phyloP scores from a whole-genome alignment of 1,284 basidiomycete genomes.

The Microstroma glucosiphilum region DNA sequence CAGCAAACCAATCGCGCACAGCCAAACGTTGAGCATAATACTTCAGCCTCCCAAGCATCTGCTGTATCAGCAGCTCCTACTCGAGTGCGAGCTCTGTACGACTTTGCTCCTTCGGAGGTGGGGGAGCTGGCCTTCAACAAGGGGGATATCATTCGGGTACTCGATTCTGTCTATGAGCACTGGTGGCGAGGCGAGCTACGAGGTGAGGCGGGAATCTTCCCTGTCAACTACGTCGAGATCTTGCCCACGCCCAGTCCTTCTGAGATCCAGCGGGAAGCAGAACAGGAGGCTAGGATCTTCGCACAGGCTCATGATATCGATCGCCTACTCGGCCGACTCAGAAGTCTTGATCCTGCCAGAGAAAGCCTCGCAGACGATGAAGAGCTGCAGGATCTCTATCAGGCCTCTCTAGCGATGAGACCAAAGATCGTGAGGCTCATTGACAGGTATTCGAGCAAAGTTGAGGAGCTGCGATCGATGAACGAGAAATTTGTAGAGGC shows the following conservation, averaged over 20 bases:
- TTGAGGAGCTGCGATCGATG: conserved; percentile 70
- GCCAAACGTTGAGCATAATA: conserved; percentile 22
- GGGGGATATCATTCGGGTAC: conserved; percentile 91
- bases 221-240: conserved; percentile 92
- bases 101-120: conserved; percentile 78
- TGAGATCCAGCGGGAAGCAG: conserved; percentile 75
- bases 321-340: conserved; percentile 71
- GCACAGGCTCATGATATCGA: conserved; percentile 80
- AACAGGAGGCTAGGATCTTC: conserved; percentile 82
- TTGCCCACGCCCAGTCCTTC: conserved; percentile 75
- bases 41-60: conserved; percentile 49
- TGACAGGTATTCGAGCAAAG: conserved; percentile 68
- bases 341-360: conserved; percentile 64
- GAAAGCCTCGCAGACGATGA: conserved; percentile 81
- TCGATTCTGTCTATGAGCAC: conserved; percentile 90
- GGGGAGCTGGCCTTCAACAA: conserved; percentile 89
- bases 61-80: conserved; percentile 16
- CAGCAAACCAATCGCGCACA: not conserved
- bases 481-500: conserved; percentile 81
- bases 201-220: conserved; percentile 92
- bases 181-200: conserved; percentile 97
- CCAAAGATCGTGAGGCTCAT: conserved; percentile 94
- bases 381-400: conserved; percentile 87
- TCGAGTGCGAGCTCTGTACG: conserved; percentile 75
- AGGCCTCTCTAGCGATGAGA: conserved; percentile 76